These are phyloP conservation scores for Phytophthora podocarpi DNA, from an alignment of 352 stramenopile genomes.

Conservation along the genomic window DNA sequence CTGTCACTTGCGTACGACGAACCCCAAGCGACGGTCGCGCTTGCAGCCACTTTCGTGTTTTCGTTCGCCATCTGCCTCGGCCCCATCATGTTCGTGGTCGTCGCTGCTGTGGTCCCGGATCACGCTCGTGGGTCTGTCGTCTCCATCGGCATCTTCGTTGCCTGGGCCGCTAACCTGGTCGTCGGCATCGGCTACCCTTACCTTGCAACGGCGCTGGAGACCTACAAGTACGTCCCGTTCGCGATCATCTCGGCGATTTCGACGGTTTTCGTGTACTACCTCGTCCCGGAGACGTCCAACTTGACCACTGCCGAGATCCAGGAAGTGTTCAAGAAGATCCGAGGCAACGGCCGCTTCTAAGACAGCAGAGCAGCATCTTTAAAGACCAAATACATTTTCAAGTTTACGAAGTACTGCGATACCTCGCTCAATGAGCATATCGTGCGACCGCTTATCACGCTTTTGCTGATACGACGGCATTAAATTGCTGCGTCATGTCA, in stretches of 20 bases:
- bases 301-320: slow-evolving; percentile 45
- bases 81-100: slow-evolving; percentile 42
- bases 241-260: slow-evolving; percentile 18
- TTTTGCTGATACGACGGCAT: too few relatives aligned
- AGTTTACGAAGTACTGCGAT: too few relatives aligned
- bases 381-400: too few relatives aligned
- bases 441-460: too few relatives aligned
- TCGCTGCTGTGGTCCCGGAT: slow-evolving; percentile 45
- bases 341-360: slow-evolving; percentile 33
- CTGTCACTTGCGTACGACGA: slow-evolving; percentile 27
- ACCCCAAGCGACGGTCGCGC: slow-evolving; percentile 27
- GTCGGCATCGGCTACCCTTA: slow-evolving; percentile 53
- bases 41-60: slow-evolving; percentile 29
- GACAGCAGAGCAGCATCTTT: too few relatives aligned
- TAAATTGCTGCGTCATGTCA: slow-evolving; percentile 13
- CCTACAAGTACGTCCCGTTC: slow-evolving; percentile 45
- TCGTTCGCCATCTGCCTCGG: slow-evolving; percentile 36
- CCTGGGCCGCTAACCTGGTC: slow-evolving; percentile 44
- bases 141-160: slow-evolving; percentile 36
- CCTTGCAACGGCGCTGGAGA: slow-evolving; percentile 27
- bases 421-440: too few relatives aligned
- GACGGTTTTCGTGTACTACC: slow-evolving; percentile 34
- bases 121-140: slow-evolving; percentile 38
- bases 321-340: slow-evolving; percentile 38
- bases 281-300: slow-evolving; percentile 44